Conservation (phyloP, 2,329 filamentous ascomycete genomes). For the Xylaria sp. region DNA sequence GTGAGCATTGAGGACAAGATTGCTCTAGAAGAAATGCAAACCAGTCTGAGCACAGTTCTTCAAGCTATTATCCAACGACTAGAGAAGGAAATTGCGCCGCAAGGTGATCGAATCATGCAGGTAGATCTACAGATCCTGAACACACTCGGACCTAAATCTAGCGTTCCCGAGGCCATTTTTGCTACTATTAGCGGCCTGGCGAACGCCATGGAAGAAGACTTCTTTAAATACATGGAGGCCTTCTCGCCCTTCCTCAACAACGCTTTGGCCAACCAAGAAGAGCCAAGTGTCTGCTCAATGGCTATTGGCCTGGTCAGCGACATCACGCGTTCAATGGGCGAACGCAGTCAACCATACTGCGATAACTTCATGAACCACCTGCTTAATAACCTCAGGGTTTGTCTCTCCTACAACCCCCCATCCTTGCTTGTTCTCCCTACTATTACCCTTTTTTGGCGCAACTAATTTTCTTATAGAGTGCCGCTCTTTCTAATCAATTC, state of each 20-base stretch:
- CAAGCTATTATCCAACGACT: conserved; percentile 91
- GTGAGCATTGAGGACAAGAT: conserved; percentile 97
- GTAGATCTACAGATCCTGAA: conserved; percentile 82
- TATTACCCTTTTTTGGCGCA: conserved; percentile 8
- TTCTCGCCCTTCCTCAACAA: conserved; percentile 94
- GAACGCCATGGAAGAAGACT: conserved; percentile 90
- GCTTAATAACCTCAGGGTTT: conserved; percentile 85
- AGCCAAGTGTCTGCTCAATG: conserved; percentile 93
- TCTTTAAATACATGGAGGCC: conserved; percentile 96
- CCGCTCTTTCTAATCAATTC: conserved; percentile 91
- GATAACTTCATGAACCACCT: conserved; percentile 99
- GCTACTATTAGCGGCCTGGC: conserved; percentile 91
- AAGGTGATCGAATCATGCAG: conserved; percentile 94
- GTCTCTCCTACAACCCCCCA: conserved; percentile 47
- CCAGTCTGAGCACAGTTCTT: conserved; percentile 89
- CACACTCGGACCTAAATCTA: conserved; percentile 84
- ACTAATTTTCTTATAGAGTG: conserved; percentile 68
- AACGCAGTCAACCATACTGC: conserved; percentile 92
- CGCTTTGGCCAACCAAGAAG: conserved; percentile 93
- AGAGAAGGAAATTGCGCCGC: conserved; percentile 88
- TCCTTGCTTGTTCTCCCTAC: conserved; percentile 3
- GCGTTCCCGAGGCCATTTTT: conserved; percentile 93
- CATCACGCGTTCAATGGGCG: conserved; percentile 89
- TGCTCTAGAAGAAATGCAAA: conserved; percentile 97
- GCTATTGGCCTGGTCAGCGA: conserved; percentile 97